Evolutionary conservation across 2,329 filamentous ascomycete genomes (phyloP).

Genomic region (Clonostachys chloroleuca): DNA sequence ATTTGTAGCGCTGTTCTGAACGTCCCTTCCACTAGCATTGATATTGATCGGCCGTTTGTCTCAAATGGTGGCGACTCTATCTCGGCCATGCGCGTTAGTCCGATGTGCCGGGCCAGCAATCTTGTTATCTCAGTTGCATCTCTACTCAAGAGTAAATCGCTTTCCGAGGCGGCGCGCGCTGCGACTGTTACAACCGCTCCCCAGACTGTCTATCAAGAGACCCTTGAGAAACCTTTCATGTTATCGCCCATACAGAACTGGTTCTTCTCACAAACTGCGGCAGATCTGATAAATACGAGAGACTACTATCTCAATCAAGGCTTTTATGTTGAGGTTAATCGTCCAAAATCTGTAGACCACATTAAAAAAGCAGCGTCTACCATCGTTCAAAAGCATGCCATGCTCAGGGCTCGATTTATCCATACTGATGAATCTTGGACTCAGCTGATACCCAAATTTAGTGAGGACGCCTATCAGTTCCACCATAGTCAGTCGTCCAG

Average conservation of each 20-base stretch:
- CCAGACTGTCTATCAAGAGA: constrained; percentile 38
- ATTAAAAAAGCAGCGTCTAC: constrained; percentile 1
- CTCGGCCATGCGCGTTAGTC: constrained; percentile 30
- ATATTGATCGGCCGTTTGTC: constrained; percentile 25
- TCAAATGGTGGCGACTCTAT: constrained; percentile 37
- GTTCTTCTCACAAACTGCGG: too few species aligned
- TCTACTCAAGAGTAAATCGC: constrained; percentile 19
- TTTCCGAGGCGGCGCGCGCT: constrained; percentile 12
- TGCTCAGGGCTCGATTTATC: constrained; percentile 8
- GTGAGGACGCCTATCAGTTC: not conserved
- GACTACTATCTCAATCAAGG: constrained; percentile 9
- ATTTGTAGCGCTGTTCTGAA: too few species aligned
- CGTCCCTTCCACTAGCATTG: too few species aligned
- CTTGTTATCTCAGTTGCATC: constrained; percentile 21
- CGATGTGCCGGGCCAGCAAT: constrained; percentile 22
- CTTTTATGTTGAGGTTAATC: constrained; percentile 4
- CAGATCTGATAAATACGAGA: constrained; percentile 1
- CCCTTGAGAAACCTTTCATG: constrained; percentile 30
- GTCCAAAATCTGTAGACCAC: not conserved
- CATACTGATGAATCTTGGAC: constrained; percentile 3
- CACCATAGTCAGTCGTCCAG: not conserved
- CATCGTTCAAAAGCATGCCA: constrained; percentile 4
- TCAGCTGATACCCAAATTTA: constrained; percentile 2
- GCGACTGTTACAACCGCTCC: constrained; percentile 9
- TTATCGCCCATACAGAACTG: constrained; percentile 8